Percentiles rank a stretch among this genome's conserved stretches.
phyloP scores from a whole-genome alignment of 148 eudicot species.

The Amaranthus palmeri region DNA sequence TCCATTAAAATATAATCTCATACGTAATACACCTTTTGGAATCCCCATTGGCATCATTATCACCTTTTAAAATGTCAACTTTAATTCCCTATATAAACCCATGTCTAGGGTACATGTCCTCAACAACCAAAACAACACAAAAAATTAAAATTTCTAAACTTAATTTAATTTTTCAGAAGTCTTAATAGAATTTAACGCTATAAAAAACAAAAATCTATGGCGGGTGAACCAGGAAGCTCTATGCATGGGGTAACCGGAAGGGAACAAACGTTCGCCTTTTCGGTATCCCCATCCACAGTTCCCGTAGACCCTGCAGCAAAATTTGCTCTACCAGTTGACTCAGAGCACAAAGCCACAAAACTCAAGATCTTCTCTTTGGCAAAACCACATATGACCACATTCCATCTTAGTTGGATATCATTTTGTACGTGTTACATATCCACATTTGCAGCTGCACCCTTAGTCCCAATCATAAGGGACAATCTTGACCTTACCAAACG shows the following conservation, averaged over 20 bases:
- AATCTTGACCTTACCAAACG: slow-evolving; percentile 32
- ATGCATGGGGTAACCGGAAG: slow-evolving; percentile 46
- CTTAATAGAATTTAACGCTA: background rate
- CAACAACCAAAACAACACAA: slow-evolving; percentile 2
- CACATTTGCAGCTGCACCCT: slow-evolving; percentile 43
- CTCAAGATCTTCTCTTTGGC: slow-evolving; percentile 32
- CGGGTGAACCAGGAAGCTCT: slow-evolving; percentile 38
- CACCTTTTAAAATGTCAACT: slow-evolving; percentile 22
- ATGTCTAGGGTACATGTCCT: background rate
- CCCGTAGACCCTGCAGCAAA: slow-evolving; percentile 25
- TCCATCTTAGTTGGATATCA: slow-evolving; percentile 43
- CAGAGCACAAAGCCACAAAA: slow-evolving; percentile 39
- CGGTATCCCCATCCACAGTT: slow-evolving; percentile 27
- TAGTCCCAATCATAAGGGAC: slow-evolving; percentile 41
- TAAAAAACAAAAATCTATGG: background rate
- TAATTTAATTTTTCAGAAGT: background rate
- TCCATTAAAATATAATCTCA: background rate
- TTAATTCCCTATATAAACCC: slow-evolving; percentile 15
- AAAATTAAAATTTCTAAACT: background rate
- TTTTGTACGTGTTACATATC: slow-evolving; percentile 37
- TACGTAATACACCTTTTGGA: slow-evolving; percentile 12
- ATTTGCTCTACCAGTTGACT: slow-evolving; percentile 34
- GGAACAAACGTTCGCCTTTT: slow-evolving; percentile 30
- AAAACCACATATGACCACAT: slow-evolving; percentile 37
- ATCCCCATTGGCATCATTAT: background rate